A percentile compares a stretch with the other conserved stretches of the same genome.
Conservation (phyloP, 1,284 basidiomycete species). For the Termitomyces sp. region DNA sequence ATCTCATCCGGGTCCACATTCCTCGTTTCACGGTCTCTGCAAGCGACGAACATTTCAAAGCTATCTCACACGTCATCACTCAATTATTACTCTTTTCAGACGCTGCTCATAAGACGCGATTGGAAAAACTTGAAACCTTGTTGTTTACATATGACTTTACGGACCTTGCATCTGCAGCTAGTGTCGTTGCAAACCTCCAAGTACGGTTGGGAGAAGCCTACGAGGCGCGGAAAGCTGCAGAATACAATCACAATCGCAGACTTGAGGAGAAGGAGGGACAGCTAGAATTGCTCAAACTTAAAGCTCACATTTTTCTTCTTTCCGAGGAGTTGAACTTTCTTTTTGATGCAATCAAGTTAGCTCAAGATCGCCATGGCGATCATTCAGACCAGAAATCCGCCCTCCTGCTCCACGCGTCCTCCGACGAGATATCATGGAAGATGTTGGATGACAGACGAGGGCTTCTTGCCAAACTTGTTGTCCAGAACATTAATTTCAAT, state of each 20-base stretch:
- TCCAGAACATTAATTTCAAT: constrained; percentile 76
- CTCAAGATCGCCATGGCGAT: constrained; percentile 73
- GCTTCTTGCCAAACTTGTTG: constrained; percentile 82
- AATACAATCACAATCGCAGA: constrained; percentile 28
- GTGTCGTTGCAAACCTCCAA: constrained; percentile 75
- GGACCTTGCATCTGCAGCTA: constrained; percentile 64
- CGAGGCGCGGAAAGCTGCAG: constrained; percentile 54
- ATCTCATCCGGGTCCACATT: constrained; percentile 76
- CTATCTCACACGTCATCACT: constrained; percentile 86
- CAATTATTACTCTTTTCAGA: constrained; percentile 88
- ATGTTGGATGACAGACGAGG: constrained; percentile 80
- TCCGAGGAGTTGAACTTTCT: constrained; percentile 82
- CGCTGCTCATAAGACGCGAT: constrained; percentile 72
- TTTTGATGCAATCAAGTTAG: constrained; percentile 85
- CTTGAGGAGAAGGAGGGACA: constrained; percentile 41
- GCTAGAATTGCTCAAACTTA: constrained; percentile 63
- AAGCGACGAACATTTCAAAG: constrained; percentile 80
- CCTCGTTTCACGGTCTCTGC: constrained; percentile 90
- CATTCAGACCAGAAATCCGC: constrained; percentile 77
- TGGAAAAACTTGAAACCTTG: constrained; percentile 79
- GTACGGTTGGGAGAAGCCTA: constrained; percentile 65
- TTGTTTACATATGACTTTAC: constrained; percentile 90
- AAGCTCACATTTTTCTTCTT: constrained; percentile 72
- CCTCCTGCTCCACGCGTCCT: constrained; percentile 76
- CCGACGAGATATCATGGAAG: constrained; percentile 88